phyloP scores from a whole-genome alignment of 1,139 yeast species.

The Groenewaldozyma sp. region DNA sequence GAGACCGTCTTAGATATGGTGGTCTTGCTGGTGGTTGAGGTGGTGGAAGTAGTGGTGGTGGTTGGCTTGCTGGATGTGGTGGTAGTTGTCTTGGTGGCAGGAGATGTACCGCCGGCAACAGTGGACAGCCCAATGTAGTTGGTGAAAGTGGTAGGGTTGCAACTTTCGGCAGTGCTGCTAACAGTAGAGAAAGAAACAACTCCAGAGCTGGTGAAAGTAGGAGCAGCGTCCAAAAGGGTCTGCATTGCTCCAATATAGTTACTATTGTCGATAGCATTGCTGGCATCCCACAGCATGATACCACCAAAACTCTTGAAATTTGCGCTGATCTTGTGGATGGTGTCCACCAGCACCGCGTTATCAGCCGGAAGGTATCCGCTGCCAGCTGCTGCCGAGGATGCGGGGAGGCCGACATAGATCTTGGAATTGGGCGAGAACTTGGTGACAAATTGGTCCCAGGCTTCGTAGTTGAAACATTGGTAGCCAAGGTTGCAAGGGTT shows the following conservation, averaged over 20 bases:
- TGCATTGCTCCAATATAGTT: constrained; percentile 40
- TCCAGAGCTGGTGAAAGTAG: constrained; percentile 34
- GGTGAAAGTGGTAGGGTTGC: constrained; percentile 3
- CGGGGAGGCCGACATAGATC: constrained; percentile 67
- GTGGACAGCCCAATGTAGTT: constrained; percentile 3
- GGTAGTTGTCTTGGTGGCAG: constrained; percentile 8
- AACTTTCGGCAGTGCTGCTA: constrained; percentile 1
- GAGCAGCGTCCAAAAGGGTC: constrained; percentile 31
- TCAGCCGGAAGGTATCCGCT: constrained; percentile 43
- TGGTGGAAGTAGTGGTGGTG: constrained; percentile 3
- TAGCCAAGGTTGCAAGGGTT: constrained; percentile 54
- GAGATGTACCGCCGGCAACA: not conserved
- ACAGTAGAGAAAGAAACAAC: constrained; percentile 13
- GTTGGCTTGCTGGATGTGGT: constrained; percentile 3
- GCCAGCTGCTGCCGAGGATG: constrained; percentile 57
- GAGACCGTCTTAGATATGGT: not conserved
- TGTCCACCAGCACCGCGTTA: constrained; percentile 13
- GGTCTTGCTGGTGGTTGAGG: not conserved
- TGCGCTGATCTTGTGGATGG: constrained; percentile 8
- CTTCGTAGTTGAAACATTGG: constrained; percentile 63
- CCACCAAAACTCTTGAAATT: constrained; percentile 58
- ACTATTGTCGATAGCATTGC: constrained; percentile 55
- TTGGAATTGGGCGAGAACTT: constrained; percentile 49
- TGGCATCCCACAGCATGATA: constrained; percentile 86
- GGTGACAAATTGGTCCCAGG: constrained; percentile 67